Evolutionary conservation across 1,284 basidiomycete genomes (phyloP), one percentile per base, ranked within the genome.

Genomic region (Filobasidium uniguttulatum): DNA sequence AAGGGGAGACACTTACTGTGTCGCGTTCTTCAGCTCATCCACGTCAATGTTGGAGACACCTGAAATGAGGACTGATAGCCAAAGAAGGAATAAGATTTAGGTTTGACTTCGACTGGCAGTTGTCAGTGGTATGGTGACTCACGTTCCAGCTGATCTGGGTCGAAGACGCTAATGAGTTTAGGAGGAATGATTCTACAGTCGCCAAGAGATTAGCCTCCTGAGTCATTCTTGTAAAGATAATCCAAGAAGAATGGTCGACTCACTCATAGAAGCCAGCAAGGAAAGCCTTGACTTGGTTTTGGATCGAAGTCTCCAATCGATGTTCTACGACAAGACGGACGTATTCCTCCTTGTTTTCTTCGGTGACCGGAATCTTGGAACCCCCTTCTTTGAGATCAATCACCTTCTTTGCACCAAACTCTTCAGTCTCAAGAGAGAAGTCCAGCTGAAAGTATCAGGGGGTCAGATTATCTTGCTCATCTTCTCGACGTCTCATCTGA

Each of bases 1-100:
- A 9, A 34, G 12, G 14, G 26, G 9, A 30, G 52, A 30, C 26
- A 57, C 58, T 51, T 30, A 59, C 59, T 66, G 62, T 8, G 63
- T 63, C 22, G 91, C 86, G 41, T 89, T 87, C 57, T 90, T 83
- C 84, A 93, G 94, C 68, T 96, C 93, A 65, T 98, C 93, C 3
- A 97, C 89, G 59, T 98, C 91, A 56, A 98, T 90, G 60, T 94
- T 91, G n/a, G 93, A 91, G 20, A 96, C 85, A 25, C 91, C 93
- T 0, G 91, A 96, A 59, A 96, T 96, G 41, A 96, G 76, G n/a
- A 96, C 64, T 67, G 44, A 52, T 43, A 60, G 60, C 25, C 51
- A 52, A 38, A 60, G 3, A 60, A 49, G 61, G 56, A 41, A 57
- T 49, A 48, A 58, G 58, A 25, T 19, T 28, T 25, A 48, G 20